Evolutionary conservation across 257 asterid species (phyloP).

Genomic region (Ligustrum vulgare): DNA sequence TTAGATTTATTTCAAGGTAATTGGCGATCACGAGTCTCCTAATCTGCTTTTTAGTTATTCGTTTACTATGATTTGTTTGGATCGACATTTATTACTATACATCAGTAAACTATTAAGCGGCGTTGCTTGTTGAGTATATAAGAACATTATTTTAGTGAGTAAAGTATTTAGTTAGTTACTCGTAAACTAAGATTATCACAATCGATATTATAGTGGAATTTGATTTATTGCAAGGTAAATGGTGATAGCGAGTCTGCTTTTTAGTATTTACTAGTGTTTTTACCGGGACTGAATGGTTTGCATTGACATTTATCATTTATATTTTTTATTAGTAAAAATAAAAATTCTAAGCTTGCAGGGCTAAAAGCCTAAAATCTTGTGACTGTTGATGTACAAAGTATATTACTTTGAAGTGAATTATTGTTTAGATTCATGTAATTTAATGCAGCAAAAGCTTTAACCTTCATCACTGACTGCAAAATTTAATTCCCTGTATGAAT

Average conservation of each 20-base stretch:
- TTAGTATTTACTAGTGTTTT: not conserved
- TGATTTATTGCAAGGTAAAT: not conserved
- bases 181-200: not conserved
- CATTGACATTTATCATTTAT: not conserved
- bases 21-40: slow-evolving; percentile 3
- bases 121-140: not conserved
- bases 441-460: not conserved
- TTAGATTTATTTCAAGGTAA: not conserved
- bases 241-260: not conserved
- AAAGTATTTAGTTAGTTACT: not conserved
- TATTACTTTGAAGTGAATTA: slow-evolving; percentile 2
- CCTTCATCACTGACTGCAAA: slow-evolving; percentile 54
- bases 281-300: not conserved
- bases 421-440: not conserved
- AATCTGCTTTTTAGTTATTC: slow-evolving; percentile 7
- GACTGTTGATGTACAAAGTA: not conserved
- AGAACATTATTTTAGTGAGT: slow-evolving; percentile 17
- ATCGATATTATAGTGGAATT: not conserved
- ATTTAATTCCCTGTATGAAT: slow-evolving; percentile 22
- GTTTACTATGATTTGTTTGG: slow-evolving; percentile 20
- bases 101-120: not conserved
- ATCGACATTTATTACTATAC: not conserved
- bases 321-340: not conserved
- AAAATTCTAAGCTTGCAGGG: not conserved
- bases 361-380: too few relatives aligned